Evolutionary conservation across 352 stramenopile species (phyloP).

Genomic region (Aphanomyces euteiches): DNA sequence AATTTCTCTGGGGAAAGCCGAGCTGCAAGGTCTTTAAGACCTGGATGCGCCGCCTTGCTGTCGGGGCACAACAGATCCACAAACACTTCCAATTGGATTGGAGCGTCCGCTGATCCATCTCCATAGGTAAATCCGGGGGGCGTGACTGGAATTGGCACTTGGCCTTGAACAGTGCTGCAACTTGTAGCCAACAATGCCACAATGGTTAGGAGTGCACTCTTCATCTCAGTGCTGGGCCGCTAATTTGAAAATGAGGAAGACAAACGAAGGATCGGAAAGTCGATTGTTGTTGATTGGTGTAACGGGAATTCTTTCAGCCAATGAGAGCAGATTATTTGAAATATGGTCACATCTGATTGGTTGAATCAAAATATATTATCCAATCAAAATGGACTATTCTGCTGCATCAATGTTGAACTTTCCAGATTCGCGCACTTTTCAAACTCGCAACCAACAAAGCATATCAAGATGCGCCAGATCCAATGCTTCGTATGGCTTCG

Average conservation of each 20-base stretch:
- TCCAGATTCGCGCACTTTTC: no score
- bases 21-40: constrained; percentile 36
- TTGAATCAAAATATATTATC: neutral
- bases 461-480: no score
- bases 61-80: constrained; percentile 59
- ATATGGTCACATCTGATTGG: neutral
- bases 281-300: neutral
- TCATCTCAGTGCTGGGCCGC: neutral
- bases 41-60: constrained; percentile 39
- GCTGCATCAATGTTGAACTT: neutral
- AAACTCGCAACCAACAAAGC: neutral
- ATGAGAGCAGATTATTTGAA: neutral
- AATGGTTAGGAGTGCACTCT: neutral
- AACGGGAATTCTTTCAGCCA: no score
- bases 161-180: constrained; percentile 5
- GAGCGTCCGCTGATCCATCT: constrained; percentile 45
- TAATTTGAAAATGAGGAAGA: constrained; percentile 1
- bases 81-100: constrained; percentile 79
- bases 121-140: constrained; percentile 63
- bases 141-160: constrained; percentile 58
- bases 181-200: neutral
- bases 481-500: no score
- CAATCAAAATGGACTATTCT: neutral
- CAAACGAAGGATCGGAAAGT: neutral
- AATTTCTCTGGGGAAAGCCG: constrained; percentile 38